These are phyloP conservation scores for Fusarium oxysporum DNA, from an alignment of 2,329 filamentous ascomycete genomes.

Conservation along the genomic window DNA sequence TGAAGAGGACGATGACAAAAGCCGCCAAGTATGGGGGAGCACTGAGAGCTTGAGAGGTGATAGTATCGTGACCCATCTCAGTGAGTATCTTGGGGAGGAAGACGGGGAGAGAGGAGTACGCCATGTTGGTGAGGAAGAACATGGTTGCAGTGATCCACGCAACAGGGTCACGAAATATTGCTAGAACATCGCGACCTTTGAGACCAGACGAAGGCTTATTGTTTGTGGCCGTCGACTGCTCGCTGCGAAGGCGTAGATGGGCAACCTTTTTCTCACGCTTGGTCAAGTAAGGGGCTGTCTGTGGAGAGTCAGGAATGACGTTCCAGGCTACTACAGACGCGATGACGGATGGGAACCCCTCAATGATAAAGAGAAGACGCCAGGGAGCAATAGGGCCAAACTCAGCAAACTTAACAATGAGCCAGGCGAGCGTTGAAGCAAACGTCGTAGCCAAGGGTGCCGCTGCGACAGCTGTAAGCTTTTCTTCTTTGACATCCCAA, in stretches of 20 bases:
- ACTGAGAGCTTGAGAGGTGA: conserved; percentile 79
- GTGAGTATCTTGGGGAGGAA: conserved; percentile 85
- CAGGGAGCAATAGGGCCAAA: conserved; percentile 79
- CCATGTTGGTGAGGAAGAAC: conserved; percentile 89
- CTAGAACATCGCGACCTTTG: conserved; percentile 66
- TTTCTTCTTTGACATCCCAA: conserved; percentile 2
- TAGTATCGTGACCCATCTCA: conserved; percentile 77
- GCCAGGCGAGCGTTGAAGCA: conserved; percentile 81
- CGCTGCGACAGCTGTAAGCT: conserved; percentile 68
- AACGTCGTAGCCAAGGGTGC: conserved; percentile 83
- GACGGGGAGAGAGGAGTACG: conserved; percentile 87
- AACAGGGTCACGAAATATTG: conserved; percentile 53
- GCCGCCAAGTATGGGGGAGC: conserved; percentile 85
- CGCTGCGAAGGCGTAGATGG: conserved; percentile 71
- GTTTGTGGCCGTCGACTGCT: conserved; percentile 49
- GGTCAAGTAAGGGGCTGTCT: conserved; percentile 72
- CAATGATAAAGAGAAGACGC: conserved; percentile 86
- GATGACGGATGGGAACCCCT: conserved; percentile 86
- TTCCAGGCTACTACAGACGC: conserved; percentile 79
- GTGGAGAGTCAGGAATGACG: conserved; percentile 80
- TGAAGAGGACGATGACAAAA: conserved; percentile 77
- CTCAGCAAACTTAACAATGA: conserved; percentile 77
- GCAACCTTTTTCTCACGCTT: conserved; percentile 76
- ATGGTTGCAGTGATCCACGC: conserved; percentile 80
- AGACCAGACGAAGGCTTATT: conserved; percentile 53